A percentile compares a stretch with the other conserved stretches of the same genome.
Evolutionary conservation across 1,284 basidiomycete genomes (phyloP).

Genomic region (Fereydounia khargensis): DNA sequence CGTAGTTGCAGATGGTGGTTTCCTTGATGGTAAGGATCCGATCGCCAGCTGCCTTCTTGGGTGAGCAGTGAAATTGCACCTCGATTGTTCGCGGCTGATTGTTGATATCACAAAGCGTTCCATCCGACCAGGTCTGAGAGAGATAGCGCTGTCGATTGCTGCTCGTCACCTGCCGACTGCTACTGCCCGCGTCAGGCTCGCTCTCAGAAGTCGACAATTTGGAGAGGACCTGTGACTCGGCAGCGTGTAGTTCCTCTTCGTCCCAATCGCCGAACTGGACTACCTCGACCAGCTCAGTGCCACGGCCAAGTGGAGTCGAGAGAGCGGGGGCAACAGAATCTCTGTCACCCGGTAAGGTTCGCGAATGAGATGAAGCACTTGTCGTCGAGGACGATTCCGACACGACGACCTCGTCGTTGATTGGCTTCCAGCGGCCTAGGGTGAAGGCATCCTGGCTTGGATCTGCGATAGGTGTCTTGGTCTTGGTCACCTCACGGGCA

Average conservation of each 20-base stretch:
- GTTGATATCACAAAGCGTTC: slow-evolving; percentile 46
- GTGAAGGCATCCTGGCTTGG: slow-evolving; percentile 24
- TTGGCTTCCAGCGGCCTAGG: slow-evolving; percentile 24
- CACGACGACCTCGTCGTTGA: slow-evolving; percentile 21
- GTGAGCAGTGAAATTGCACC: slow-evolving; percentile 45
- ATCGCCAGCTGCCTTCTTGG: slow-evolving; percentile 20
- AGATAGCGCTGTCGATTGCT: slow-evolving; percentile 28
- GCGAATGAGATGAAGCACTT: too few relatives aligned
- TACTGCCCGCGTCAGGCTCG: background rate
- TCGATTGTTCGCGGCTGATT: slow-evolving; percentile 40
- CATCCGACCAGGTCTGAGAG: slow-evolving; percentile 44
- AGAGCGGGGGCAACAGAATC: too few relatives aligned
- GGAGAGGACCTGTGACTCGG: slow-evolving; percentile 15
- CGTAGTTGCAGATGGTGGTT: slow-evolving; percentile 51
- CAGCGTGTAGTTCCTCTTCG: slow-evolving; percentile 27
- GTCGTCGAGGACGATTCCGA: too few relatives aligned
- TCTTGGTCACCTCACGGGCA: slow-evolving; percentile 9
- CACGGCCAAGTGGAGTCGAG: slow-evolving; percentile 1
- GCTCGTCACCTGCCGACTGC: slow-evolving; percentile 1
- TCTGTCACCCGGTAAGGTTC: too few relatives aligned
- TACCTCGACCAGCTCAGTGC: slow-evolving; percentile 44
- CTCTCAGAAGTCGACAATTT: background rate
- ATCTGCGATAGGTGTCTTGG: slow-evolving; percentile 17
- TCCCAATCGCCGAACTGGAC: slow-evolving; percentile 44
- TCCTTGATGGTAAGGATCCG: slow-evolving; percentile 48